phyloP scores from a whole-genome alignment of 2,329 filamentous ascomycete genomes.

The Colletotrichum somersetense region DNA sequence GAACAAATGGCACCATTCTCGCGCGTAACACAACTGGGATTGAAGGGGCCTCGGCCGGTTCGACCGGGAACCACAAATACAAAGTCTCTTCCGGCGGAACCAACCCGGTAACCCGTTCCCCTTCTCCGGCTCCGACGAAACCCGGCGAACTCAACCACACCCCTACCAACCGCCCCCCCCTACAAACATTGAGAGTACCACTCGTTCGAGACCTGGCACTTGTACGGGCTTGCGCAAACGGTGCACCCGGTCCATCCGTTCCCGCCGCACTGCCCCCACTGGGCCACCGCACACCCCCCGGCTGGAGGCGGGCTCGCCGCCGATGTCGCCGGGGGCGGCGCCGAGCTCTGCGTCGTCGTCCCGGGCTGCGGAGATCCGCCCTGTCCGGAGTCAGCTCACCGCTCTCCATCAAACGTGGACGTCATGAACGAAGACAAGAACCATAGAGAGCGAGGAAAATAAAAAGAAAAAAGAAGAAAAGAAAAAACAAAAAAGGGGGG shows the following conservation, averaged over 20 bases:
- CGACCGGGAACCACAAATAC: neutral
- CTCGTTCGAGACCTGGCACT: slow-evolving; percentile 35
- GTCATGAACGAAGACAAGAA: neutral
- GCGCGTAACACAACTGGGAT: neutral
- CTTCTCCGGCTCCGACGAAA: no score
- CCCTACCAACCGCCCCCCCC: neutral
- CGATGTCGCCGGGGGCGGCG: slow-evolving; percentile 34
- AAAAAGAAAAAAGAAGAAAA: no score
- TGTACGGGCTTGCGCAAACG: slow-evolving; percentile 37
- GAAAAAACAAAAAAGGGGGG: no score
- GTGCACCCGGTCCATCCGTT: slow-evolving; percentile 41
- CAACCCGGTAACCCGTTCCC: neutral
- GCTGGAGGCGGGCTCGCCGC: slow-evolving; percentile 30
- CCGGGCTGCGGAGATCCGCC: slow-evolving; percentile 27
- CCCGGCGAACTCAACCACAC: neutral
- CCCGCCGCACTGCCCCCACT: slow-evolving; percentile 44
- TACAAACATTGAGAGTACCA: slow-evolving; percentile 44
- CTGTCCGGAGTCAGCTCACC: neutral
- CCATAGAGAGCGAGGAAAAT: no score
- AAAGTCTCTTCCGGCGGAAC: neutral
- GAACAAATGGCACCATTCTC: neutral
- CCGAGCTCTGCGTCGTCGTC: slow-evolving; percentile 37
- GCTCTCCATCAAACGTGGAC: neutral
- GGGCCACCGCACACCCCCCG: slow-evolving; percentile 29
- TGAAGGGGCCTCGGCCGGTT: neutral